A percentile compares a stretch with the other conserved stretches of the same genome.
Conservation (phyloP, 192 early-diverging fungal species). For the Umbelopsis ramanniana region DNA sequence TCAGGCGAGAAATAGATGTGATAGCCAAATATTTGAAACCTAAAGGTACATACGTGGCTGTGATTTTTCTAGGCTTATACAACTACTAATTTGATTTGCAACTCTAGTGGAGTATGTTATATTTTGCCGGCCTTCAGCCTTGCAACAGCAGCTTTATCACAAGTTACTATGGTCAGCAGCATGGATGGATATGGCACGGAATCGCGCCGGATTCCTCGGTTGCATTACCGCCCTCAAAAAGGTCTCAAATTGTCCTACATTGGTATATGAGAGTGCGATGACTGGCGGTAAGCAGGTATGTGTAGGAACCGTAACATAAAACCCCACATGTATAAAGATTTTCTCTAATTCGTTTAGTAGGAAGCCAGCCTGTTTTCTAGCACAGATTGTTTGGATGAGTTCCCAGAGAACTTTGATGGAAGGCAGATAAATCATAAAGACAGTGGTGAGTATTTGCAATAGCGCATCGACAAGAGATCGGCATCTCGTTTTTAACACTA, state of each 20-base stretch:
- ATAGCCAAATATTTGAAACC: conserved; percentile 60
- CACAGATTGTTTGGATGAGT: conserved; percentile 10
- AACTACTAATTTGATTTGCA: background rate
- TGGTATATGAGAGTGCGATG: conserved; percentile 32
- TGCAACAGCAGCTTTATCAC: conserved; percentile 49
- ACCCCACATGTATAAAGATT: background rate
- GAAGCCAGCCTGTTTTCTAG: background rate
- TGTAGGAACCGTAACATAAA: conserved; percentile 30
- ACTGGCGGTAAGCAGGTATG: conserved; percentile 26
- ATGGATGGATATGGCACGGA: conserved; percentile 37
- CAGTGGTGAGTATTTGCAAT: background rate
- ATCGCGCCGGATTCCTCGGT: conserved; percentile 44
- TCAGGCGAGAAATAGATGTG: conserved; percentile 60
- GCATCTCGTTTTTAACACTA: background rate
- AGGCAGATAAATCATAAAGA: conserved; percentile 36
- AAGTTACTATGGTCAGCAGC: conserved; percentile 22
- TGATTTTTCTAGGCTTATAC: background rate
- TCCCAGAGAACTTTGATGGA: conserved; percentile 19
- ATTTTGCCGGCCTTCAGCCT: conserved; percentile 49
- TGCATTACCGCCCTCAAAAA: conserved; percentile 52
- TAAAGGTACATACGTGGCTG: conserved; percentile 44
- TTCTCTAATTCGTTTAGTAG: background rate
- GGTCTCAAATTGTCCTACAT: conserved; percentile 44
- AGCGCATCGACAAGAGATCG: background rate
- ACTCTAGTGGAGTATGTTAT: conserved; percentile 55